Evolutionary conservation across 2,329 filamentous ascomycete genomes (phyloP).

Genomic region (Endoconidiophora laricicola): DNA sequence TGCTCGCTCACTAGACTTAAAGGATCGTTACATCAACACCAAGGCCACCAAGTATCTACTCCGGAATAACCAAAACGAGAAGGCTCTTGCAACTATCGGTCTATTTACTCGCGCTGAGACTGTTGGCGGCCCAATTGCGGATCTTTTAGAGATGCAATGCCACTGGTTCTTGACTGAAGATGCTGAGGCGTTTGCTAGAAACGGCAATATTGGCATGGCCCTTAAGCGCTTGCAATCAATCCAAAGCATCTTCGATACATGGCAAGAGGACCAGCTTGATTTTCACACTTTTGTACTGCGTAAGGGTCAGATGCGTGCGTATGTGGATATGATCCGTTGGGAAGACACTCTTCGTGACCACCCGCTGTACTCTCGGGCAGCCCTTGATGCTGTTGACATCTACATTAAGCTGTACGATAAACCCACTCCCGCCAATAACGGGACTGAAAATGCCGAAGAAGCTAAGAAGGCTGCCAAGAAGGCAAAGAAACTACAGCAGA

Average conservation of each 20-base stretch:
- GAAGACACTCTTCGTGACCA: slow-evolving; percentile 83
- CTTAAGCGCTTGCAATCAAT: slow-evolving; percentile 84
- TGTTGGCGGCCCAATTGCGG: slow-evolving; percentile 69
- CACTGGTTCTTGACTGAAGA: slow-evolving; percentile 96
- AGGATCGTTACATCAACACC: slow-evolving; percentile 94
- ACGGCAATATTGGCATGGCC: slow-evolving; percentile 67
- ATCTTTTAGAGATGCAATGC: slow-evolving; percentile 96
- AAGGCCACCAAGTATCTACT: slow-evolving; percentile 96
- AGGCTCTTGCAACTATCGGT: slow-evolving; percentile 73
- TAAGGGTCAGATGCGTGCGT: slow-evolving; percentile 88
- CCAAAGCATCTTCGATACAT: slow-evolving; percentile 85
- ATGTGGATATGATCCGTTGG: slow-evolving; percentile 93
- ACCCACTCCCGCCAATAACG: slow-evolving; percentile 33
- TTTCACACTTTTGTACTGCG: slow-evolving; percentile 96
- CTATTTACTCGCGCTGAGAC: slow-evolving; percentile 89
- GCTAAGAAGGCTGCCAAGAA: slow-evolving; percentile 83
- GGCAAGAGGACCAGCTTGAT: slow-evolving; percentile 97
- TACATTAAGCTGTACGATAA: slow-evolving; percentile 69
- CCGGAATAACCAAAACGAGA: slow-evolving; percentile 77
- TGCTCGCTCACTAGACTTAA: slow-evolving; percentile 69
- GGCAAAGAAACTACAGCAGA: slow-evolving; percentile 56
- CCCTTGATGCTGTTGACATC: slow-evolving; percentile 62
- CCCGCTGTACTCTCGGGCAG: slow-evolving; percentile 77
- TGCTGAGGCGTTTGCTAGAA: slow-evolving; percentile 71
- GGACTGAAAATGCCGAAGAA: slow-evolving; percentile 39